phyloP scores from a whole-genome alignment of 257 asterid genomes.

The Nicotiana obtusifolia region DNA sequence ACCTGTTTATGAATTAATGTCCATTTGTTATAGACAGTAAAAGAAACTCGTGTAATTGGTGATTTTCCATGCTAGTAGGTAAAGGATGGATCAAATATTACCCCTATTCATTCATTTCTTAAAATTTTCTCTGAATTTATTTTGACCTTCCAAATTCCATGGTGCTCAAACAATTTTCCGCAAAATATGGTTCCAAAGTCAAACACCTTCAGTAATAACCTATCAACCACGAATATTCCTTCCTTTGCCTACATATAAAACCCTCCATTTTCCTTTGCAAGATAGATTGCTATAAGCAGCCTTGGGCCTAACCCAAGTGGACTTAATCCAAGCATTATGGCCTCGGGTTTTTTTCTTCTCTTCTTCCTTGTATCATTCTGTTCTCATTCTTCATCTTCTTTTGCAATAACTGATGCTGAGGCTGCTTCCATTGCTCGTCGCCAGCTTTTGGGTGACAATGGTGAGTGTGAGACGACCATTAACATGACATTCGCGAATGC shows the following conservation, averaged over 20 bases:
- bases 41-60: neutral
- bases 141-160: slow-evolving; percentile 19
- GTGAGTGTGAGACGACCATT: neutral
- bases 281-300: slow-evolving; percentile 37
- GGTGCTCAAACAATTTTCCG: slow-evolving; percentile 20
- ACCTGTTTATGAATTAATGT: neutral
- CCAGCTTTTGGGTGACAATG: slow-evolving; percentile 6
- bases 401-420: slow-evolving; percentile 18
- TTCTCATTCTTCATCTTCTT: slow-evolving; percentile 18
- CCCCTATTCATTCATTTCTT: neutral
- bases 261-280: slow-evolving; percentile 1
- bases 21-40: neutral
- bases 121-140: slow-evolving; percentile 10
- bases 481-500: slow-evolving; percentile 22
- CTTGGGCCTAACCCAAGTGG: slow-evolving; percentile 63
- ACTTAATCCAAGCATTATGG: slow-evolving; percentile 31
- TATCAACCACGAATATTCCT: slow-evolving; percentile 21
- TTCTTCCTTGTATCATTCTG: slow-evolving; percentile 18
- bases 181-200: neutral
- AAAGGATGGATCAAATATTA: neutral
- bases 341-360: slow-evolving; percentile 45
- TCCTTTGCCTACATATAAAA: slow-evolving; percentile 32
- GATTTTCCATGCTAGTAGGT: slow-evolving; percentile 10
- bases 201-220: neutral
- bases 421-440: slow-evolving; percentile 13